Percentiles rank a stretch among this genome's conserved stretches.
Evolutionary conservation across 192 early-diverging fungal genomes (phyloP).

Genomic region (Oehlia diaphana): DNA sequence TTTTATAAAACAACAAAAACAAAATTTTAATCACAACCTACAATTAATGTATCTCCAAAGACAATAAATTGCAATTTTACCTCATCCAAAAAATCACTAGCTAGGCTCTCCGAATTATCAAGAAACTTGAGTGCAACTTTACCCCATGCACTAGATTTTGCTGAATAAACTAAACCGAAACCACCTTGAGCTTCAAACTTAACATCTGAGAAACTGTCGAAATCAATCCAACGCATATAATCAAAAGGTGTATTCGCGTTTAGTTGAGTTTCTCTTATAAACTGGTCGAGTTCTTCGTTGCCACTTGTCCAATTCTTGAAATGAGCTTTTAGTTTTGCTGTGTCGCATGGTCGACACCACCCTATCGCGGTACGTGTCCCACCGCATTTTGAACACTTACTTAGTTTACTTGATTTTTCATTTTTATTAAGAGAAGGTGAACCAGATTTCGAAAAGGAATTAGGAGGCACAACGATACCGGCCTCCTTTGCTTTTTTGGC

Average conservation of each 20-base stretch:
- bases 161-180: slow-evolving; percentile 16
- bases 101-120: slow-evolving; percentile 7
- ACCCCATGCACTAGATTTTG: slow-evolving; percentile 15
- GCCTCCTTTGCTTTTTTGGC: slow-evolving; percentile 18
- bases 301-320: slow-evolving; percentile 26
- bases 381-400: slow-evolving; percentile 11
- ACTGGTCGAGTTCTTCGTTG: slow-evolving; percentile 12
- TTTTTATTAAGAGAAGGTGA: neutral
- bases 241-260: slow-evolving; percentile 22
- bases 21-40: no score
- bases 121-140: slow-evolving; percentile 30
- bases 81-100: slow-evolving; percentile 28
- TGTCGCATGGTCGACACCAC: slow-evolving; percentile 21
- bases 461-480: neutral
- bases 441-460: slow-evolving; percentile 5
- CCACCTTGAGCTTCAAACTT: slow-evolving; percentile 15
- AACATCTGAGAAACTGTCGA: neutral
- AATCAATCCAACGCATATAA: slow-evolving; percentile 27
- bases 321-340: neutral
- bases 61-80: neutral
- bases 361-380: slow-evolving; percentile 3
- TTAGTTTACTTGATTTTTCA: neutral
- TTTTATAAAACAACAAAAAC: no score
- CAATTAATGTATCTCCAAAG: no score
- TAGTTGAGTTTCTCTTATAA: slow-evolving; percentile 16